Evolutionary conservation across 2,329 filamentous ascomycete genomes (phyloP), one percentile per base, ranked within the genome.

Genomic region (Dactylonectria estremocensis): DNA sequence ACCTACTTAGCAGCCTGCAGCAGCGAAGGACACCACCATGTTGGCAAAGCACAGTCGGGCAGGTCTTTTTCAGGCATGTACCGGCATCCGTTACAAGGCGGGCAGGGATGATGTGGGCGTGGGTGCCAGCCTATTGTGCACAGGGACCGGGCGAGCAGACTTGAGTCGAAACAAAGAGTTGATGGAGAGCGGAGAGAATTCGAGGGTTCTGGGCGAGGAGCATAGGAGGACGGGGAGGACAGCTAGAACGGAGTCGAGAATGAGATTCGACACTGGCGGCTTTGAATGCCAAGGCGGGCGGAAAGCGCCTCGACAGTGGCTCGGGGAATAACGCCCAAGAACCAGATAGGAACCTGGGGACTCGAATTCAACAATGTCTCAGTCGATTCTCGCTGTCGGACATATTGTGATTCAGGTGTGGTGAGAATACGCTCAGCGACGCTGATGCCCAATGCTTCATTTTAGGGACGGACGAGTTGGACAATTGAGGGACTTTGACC

Each of bases 91-190:
- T 33, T 52, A 24, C 49, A 6, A 52, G 49, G 49, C 24, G n/a
- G 11, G 4, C 14, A 50, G 49, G 24, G 49, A 52, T 52, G 49
- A 53, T 28, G 50, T 53, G 31, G 28, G 50, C n/a, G 50, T 35
- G 50, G 7, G 18, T 46, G 18, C 45, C 45, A 18, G 18, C 18
- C 45, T 20, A 2, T 18, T 46, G 45, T 18, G 22, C n/a, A 53
- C 13, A 14, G 50, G 28, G 50, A 20, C n/a, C 28, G 35, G n/a
- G 35, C 20, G 28, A 13, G 9, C 18, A 53, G 13, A 18, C 31
- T 18, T 20, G 50, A 20, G 50, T 35, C 50, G 28, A 53, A 31
- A 52, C 49, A 24, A 53, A 35, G 9, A n/a, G 31, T 10, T 20
- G n/a, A 35, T 11, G 3, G 28, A 35, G 1, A 7, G 28, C 18